Evolutionary conservation across 73 alveolate genomes (phyloP), one percentile per base, ranked within the genome.

Genomic region (Strombidium stylifer): DNA sequence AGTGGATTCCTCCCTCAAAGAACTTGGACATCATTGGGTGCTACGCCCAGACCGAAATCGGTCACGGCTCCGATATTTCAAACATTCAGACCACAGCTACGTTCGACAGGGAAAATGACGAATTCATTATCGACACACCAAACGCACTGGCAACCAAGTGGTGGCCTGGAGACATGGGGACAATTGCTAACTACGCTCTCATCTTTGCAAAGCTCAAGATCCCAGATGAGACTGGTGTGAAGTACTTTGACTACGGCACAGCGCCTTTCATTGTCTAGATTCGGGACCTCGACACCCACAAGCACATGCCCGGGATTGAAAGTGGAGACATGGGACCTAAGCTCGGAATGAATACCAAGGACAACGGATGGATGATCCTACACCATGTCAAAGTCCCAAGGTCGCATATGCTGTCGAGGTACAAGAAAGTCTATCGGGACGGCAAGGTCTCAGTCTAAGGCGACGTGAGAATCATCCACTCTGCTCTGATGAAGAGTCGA

Each of bases 11-110:
- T 44, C 57, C 52, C 20, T 30, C 81, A 0, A 49, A 30, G 26
- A 42, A 50, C 18, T 78, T 76, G 24, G 66, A 78, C 49, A 85
- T 83, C 10, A 56, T 81, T 28, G 97, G 97, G 19, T 88, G 92
- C 20, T 88, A 83, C 65, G 93, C 84, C 11, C 53, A 83, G 60
- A 89, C 97, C 30, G 97, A 89, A 56, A 35, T 89, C n/a, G 97
- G 97, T 0, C 94, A 86, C 59, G 97, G 97, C 3, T 89, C 97
- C 18, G 86, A 89, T 80, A 93, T 89, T n/a, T 59, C 59, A 66
- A 65, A 84, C 18, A 48, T 89, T 35, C 93, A 84, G 52, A 85
- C 97, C 8, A 73, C 93, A 7, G 97, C 97, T 21, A 72, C 76
- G 28, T 85, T 60, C 69, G 94, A 89, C 65, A 62, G 28, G 51